Conservation (phyloP, 1,284 basidiomycete genomes). For the Tylopilus orsonianus region DNA sequence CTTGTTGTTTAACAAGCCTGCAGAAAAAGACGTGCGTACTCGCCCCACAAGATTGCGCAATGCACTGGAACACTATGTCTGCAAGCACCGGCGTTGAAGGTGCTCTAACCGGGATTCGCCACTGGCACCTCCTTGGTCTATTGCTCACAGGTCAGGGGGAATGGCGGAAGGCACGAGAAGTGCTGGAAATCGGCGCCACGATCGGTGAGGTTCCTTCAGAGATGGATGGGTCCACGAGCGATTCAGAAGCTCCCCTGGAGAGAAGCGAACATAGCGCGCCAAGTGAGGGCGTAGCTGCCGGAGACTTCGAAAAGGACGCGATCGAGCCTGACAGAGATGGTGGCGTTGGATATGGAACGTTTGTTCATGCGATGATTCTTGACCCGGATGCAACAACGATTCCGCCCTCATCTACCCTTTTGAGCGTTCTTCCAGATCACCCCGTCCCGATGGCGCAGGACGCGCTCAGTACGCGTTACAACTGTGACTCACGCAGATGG, state of each 20-base stretch:
- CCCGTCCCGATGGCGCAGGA: slow-evolving; percentile 57
- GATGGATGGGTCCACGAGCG: slow-evolving; percentile 19
- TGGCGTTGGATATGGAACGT: background rate
- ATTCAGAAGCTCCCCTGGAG: slow-evolving; percentile 20
- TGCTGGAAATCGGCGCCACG: slow-evolving; percentile 70
- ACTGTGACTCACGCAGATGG: slow-evolving; percentile 84
- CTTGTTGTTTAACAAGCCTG: slow-evolving; percentile 1
- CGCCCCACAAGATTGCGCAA: slow-evolving; percentile 59
- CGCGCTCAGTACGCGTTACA: slow-evolving; percentile 77
- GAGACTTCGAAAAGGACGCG: slow-evolving; percentile 13
- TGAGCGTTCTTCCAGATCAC: slow-evolving; percentile 54
- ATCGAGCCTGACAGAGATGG: background rate
- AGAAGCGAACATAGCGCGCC: slow-evolving; percentile 7
- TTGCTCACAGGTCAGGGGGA: slow-evolving; percentile 79
- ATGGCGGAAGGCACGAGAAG: slow-evolving; percentile 76
- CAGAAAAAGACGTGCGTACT: slow-evolving; percentile 65
- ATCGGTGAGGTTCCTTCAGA: slow-evolving; percentile 40
- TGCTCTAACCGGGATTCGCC: slow-evolving; percentile 69
- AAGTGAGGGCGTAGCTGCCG: background rate
- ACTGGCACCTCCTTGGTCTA: slow-evolving; percentile 92
- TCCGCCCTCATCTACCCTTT: slow-evolving; percentile 49
- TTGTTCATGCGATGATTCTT: slow-evolving; percentile 35
- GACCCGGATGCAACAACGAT: slow-evolving; percentile 38
- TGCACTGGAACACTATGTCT: slow-evolving; percentile 61
- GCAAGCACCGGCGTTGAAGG: slow-evolving; percentile 79